Evolutionary conservation across 495 filamentous ascomycete species (phyloP).

Genomic region (Neurospora discreta): DNA sequence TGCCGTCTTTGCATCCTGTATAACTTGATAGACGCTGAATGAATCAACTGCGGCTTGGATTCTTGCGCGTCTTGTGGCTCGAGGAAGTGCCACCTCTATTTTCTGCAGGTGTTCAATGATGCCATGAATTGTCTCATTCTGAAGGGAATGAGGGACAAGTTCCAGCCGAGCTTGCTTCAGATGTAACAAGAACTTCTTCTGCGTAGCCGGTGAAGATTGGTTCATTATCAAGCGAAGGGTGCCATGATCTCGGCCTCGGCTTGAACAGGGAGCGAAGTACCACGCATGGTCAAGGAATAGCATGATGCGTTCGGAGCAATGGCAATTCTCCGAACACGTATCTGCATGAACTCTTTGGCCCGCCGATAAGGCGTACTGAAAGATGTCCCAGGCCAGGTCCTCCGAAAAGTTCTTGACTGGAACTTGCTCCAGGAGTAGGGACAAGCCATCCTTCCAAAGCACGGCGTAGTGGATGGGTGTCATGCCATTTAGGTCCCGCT

Average conservation of each 20-base stretch:
- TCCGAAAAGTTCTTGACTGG: background rate
- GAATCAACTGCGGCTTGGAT: background rate
- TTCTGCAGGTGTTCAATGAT: background rate
- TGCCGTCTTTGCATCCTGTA: background rate
- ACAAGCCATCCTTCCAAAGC: background rate
- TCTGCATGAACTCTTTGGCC: fast-evolving
- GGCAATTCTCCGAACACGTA: background rate
- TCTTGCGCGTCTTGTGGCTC: background rate
- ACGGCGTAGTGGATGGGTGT: background rate
- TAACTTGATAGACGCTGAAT: background rate
- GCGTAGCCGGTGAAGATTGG: background rate
- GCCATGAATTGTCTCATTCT: background rate
- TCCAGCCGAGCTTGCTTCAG: background rate
- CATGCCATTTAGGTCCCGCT: background rate
- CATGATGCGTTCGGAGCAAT: background rate
- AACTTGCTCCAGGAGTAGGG: background rate
- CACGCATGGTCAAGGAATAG: background rate
- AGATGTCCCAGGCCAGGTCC: background rate
- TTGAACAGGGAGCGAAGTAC: background rate
- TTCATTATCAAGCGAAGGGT: background rate
- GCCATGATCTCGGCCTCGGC: background rate
- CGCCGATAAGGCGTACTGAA: background rate
- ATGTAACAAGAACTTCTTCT: background rate
- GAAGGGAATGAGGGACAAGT: background rate
- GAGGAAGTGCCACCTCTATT: background rate